These are phyloP conservation scores for Termitomyces sp. DNA, from an alignment of 768 basidiomycete genomes.

Conservation along the genomic window DNA sequence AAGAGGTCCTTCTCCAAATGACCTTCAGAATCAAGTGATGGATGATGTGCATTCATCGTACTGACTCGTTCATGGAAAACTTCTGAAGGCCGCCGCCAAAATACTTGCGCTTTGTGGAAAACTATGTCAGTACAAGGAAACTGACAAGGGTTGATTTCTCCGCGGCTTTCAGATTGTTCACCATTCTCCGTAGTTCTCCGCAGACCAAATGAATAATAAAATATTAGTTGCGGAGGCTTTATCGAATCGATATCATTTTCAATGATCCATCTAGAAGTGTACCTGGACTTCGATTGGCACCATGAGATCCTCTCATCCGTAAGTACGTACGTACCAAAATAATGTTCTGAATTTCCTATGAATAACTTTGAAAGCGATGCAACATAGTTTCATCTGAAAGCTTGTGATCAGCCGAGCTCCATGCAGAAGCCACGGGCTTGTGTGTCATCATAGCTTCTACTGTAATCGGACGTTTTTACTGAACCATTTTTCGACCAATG, in stretches of 20 bases:
- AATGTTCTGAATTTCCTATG: too few species aligned
- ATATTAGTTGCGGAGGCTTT: not conserved
- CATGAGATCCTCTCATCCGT: too few species aligned
- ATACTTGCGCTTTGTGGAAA: not conserved
- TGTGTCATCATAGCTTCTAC: not conserved
- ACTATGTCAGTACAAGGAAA: not conserved
- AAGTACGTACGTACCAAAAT: too few species aligned
- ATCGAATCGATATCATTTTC: not conserved
- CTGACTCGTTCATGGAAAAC: not conserved
- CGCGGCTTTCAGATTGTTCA: not conserved
- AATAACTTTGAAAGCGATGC: too few species aligned
- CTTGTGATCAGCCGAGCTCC: not conserved
- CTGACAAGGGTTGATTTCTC: not conserved
- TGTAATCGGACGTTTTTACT: not conserved
- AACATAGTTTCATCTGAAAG: too few species aligned
- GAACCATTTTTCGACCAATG: not conserved
- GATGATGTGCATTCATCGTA: not conserved
- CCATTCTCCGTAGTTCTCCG: not conserved
- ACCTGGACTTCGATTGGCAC: not conserved
- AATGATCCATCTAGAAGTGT: too few species aligned
- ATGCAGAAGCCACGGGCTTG: conserved; percentile 5
- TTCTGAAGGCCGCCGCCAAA: not conserved
- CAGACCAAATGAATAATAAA: too few species aligned
- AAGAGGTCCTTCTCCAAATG: not conserved
- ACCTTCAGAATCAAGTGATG: not conserved